Evolutionary conservation across 2,329 filamentous ascomycete species (phyloP).

Genomic region (Hypoxylon sp.): DNA sequence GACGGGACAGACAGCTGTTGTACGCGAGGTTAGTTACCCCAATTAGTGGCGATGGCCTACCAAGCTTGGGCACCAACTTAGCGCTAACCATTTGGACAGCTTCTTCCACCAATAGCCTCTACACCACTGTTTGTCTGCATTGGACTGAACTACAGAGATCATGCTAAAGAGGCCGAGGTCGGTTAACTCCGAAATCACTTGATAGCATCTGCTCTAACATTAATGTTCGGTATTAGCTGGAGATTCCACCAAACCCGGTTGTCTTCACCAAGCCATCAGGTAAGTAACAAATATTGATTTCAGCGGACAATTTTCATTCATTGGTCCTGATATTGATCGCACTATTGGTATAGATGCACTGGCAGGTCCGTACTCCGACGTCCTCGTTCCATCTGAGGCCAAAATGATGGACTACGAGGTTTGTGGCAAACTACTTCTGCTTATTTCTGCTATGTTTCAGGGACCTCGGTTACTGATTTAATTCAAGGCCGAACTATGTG

Average conservation of each 20-base stretch:
- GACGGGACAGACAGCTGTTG: conserved; percentile 9
- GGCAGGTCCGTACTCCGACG: conserved; percentile 12
- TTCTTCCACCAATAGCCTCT: conserved; percentile 4
- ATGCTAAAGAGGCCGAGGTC: conserved; percentile 19
- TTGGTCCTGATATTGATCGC: neutral
- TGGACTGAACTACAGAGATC: conserved; percentile 19
- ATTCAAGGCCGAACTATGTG: conserved; percentile 13
- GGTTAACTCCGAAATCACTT: neutral
- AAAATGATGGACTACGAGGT: conserved; percentile 23
- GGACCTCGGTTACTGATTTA: neutral
- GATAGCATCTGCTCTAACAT: neutral
- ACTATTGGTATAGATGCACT: conserved; percentile 4
- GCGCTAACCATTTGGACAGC: neutral
- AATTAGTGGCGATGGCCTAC: neutral
- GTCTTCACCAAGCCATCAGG: conserved; percentile 21
- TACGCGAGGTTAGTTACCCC: conserved; percentile 2
- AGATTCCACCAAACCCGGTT: conserved; percentile 18
- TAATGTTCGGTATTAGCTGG: neutral
- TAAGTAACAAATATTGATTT: neutral
- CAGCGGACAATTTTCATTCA: neutral
- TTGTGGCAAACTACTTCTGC: neutral
- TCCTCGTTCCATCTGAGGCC: conserved; percentile 8
- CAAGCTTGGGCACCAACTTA: neutral
- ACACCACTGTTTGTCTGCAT: conserved; percentile 17
- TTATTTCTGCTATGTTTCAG: neutral